Conservation (phyloP, 768 basidiomycete species). For the Suillus brevipes region DNA sequence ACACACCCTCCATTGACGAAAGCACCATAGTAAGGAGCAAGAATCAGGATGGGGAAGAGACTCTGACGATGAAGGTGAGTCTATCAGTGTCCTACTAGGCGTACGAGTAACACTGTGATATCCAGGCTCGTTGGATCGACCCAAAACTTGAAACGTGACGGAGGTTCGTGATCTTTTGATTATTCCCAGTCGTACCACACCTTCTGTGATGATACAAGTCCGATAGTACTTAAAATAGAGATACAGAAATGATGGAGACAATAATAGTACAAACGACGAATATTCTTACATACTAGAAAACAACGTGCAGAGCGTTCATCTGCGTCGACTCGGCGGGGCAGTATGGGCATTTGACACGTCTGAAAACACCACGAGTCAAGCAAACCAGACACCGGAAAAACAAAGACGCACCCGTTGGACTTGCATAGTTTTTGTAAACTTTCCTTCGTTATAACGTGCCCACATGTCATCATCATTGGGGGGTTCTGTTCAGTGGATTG, state of each 20-base stretch:
- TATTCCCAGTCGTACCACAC: background rate
- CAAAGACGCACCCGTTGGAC: slow-evolving; percentile 63
- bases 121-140: slow-evolving; percentile 31
- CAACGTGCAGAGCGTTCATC: slow-evolving; percentile 56
- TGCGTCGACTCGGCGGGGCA: slow-evolving; percentile 81
- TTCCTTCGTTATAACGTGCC: slow-evolving; percentile 93
- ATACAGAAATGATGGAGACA: slow-evolving; percentile 1
- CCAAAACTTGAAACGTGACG: slow-evolving; percentile 13
- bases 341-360: slow-evolving; percentile 95
- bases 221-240: slow-evolving; percentile 12
- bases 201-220: slow-evolving; percentile 1
- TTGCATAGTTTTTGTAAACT: slow-evolving; percentile 89
- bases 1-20: slow-evolving; percentile 60
- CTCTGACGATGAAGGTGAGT: slow-evolving; percentile 50
- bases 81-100: background rate
- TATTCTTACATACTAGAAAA: slow-evolving; percentile 48
- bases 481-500: slow-evolving; percentile 92
- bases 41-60: slow-evolving; percentile 59
- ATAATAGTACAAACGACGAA: slow-evolving; percentile 12
- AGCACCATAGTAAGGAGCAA: slow-evolving; percentile 43
- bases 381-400: background rate
- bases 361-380: slow-evolving; percentile 30
- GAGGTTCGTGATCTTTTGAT: background rate
- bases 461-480: slow-evolving; percentile 97
- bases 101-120: background rate